Base-by-base conservation (phyloP, 2,329 filamentous ascomycete genomes). In the Plenodomus tracheiphilus region DNA sequence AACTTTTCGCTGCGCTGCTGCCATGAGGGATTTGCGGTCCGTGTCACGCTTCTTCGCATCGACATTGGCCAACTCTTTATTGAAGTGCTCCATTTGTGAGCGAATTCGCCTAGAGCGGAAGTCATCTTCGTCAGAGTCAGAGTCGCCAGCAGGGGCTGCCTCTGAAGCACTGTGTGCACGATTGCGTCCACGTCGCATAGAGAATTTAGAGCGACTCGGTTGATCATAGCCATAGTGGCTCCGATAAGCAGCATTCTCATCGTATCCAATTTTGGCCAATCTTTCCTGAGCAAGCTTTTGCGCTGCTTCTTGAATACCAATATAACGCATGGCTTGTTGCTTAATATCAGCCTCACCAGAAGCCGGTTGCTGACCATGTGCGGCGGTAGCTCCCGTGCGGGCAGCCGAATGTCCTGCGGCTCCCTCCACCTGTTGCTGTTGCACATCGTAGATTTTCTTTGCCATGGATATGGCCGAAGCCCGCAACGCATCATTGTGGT, bases 391-490 rank as follows among this genome's bases (percentile, higher is more conserved):
- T 28, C 69, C 71, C 11, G 59, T 69, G 44, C 56, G 70, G 48
- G 69, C 71, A 21, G 61, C 53, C 18, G 62, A 66, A 25, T 46
- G 43, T 76, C 73, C 52, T 18, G 64, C 41, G 32, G 60, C 61
- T 25, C 79, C 76, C 6, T 85, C 81, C 1, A 81, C 77, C 51
- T 80, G 80, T 52, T 81, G 82, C 52, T 81, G 82, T 59, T 91
- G 86, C 28, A 83, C 77, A 10, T 78, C 82, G 66, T 91, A 96
- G 85, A 96, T 93, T 59, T 87, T 84, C 72, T 87, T 88, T 6
- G 92, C 91, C 91, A 97, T 96, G 10, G 88, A 89, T 2, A 96
- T 78, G 2, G 92, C 91, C 17, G 91, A 93, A 22, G 91, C 89
- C 55, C 87, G 87, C 2, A 96, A 77, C 4, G 85, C 84, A 58